Evolutionary conservation across 2,329 filamentous ascomycete genomes (phyloP).

Genomic region (Dactylellina parvicollis): DNA sequence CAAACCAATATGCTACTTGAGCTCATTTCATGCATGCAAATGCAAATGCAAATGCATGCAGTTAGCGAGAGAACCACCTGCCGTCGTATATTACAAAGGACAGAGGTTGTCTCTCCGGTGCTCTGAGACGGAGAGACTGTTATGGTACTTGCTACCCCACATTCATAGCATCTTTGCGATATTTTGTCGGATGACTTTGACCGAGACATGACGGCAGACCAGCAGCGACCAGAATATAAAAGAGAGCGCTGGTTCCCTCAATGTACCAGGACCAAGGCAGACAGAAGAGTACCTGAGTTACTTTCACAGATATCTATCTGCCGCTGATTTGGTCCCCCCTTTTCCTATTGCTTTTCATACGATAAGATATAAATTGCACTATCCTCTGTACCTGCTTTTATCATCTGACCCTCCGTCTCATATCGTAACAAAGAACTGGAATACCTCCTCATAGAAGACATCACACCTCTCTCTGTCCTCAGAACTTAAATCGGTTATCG

Average conservation of each 20-base stretch:
- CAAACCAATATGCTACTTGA: conserved; percentile 8
- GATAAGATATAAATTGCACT: too few relatives aligned
- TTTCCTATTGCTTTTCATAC: too few relatives aligned
- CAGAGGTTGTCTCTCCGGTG: neutral
- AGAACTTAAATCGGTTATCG: too few relatives aligned
- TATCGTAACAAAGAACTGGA: too few relatives aligned
- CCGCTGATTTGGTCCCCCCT: too few relatives aligned
- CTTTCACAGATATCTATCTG: neutral
- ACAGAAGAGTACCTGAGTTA: neutral
- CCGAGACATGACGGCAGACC: neutral
- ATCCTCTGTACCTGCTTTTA: neutral
- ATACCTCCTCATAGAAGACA: too few relatives aligned
- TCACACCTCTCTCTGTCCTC: too few relatives aligned
- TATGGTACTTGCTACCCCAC: neutral
- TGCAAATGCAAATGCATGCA: conserved; percentile 1
- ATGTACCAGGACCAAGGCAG: neutral
- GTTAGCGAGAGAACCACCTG: neutral
- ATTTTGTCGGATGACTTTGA: neutral
- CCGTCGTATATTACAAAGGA: too few relatives aligned
- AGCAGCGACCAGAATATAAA: neutral
- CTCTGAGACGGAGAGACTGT: neutral
- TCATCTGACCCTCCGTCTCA: neutral
- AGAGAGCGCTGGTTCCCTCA: neutral
- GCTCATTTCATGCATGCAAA: conserved; percentile 3
- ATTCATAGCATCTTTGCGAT: neutral